Percentiles rank a stretch among this genome's conserved stretches.
Evolutionary conservation across 208 protist species (phyloP).

Genomic region (Leishmania major): DNA sequence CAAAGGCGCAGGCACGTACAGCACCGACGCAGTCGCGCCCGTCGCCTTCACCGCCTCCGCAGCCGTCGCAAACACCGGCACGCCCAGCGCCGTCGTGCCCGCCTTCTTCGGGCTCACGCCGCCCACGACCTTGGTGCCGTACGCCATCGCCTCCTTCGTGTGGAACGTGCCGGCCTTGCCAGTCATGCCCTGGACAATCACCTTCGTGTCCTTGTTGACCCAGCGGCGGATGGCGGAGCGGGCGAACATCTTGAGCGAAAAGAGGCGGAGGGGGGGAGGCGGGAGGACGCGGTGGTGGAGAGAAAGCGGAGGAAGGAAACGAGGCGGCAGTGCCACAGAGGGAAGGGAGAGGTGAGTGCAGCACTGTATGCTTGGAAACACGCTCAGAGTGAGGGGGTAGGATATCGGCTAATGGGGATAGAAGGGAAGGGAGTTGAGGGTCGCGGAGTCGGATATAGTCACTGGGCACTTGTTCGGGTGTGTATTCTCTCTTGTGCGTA

Average conservation of each 20-base stretch:
- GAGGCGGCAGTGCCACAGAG: neutral
- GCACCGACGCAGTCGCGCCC: conserved; percentile 94
- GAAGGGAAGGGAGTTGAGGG: neutral
- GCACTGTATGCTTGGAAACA: neutral
- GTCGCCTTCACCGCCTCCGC: conserved; percentile 92
- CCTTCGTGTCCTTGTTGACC: conserved; percentile 97
- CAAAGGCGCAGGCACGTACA: conserved; percentile 97
- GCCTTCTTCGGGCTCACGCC: conserved; percentile 97
- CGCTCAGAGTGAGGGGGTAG: neutral
- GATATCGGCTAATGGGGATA: neutral
- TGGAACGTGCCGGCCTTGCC: conserved; percentile 99
- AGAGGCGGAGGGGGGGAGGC: neutral
- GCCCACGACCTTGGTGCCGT: conserved; percentile 99
- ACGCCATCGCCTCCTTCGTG: conserved; percentile 96
- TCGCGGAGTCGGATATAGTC: neutral
- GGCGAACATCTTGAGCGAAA: conserved; percentile 50
- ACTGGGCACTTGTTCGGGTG: neutral
- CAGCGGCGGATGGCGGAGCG: conserved; percentile 63
- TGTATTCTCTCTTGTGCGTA: neutral
- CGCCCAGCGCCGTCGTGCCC: conserved; percentile 92
- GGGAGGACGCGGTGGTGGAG: neutral
- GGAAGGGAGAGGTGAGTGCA: neutral
- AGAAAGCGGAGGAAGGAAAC: neutral
- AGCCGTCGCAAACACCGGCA: conserved; percentile 96
- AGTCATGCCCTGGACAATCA: conserved; percentile 99